These are phyloP conservation scores for Clathrospora elynae DNA, from an alignment of 2,329 filamentous ascomycete genomes.

Conservation along the genomic window DNA sequence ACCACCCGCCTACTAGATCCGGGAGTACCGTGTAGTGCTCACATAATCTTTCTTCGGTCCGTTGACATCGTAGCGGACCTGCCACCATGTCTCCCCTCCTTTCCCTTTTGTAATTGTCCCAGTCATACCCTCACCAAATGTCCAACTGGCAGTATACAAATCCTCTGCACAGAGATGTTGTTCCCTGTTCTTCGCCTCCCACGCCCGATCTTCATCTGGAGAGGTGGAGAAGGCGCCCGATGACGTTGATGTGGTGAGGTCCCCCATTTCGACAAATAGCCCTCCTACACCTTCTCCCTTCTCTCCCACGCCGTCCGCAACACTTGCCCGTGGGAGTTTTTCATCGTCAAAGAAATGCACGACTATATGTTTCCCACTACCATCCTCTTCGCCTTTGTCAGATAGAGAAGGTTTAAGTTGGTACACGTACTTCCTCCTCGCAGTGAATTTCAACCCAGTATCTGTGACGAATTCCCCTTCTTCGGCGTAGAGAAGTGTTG, in stretches of 20 bases:
- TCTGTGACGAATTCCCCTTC: constrained; percentile 67
- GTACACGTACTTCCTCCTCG: constrained; percentile 71
- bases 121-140: constrained; percentile 59
- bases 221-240: neutral
- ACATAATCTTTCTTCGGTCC: constrained; percentile 51
- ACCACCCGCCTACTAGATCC: neutral
- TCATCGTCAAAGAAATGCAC: constrained; percentile 29
- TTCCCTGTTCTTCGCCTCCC: constrained; percentile 58
- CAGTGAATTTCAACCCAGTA: constrained; percentile 61
- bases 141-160: constrained; percentile 71
- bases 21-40: constrained; percentile 43
- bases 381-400: neutral
- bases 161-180: constrained; percentile 75
- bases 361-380: constrained; percentile 4
- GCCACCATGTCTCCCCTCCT: constrained; percentile 36
- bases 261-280: constrained; percentile 74
- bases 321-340: neutral
- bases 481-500: constrained; percentile 72
- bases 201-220: constrained; percentile 17
- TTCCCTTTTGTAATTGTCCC: neutral
- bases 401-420: constrained; percentile 58
- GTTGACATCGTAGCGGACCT: constrained; percentile 47
- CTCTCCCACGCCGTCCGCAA: constrained; percentile 12
- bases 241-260: constrained; percentile 18
- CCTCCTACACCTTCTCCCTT: constrained; percentile 65